These are phyloP conservation scores for Cyclospora cayetanensis DNA, from an alignment of 169 alveolate genomes.

Conservation along the genomic window DNA sequence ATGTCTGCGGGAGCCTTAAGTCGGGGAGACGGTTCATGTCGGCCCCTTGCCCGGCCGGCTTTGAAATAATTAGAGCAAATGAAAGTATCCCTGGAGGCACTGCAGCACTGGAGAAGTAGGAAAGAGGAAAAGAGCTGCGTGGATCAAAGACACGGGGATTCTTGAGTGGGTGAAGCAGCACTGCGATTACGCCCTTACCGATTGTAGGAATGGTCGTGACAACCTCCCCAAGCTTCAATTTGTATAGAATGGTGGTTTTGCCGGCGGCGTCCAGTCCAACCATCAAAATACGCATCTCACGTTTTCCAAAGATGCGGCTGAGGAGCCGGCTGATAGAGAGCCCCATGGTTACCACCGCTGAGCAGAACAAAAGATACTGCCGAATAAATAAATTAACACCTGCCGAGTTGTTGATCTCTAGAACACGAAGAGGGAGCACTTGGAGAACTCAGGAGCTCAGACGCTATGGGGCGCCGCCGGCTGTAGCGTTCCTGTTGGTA, in stretches of 20 bases:
- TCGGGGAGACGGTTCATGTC: background rate
- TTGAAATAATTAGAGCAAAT: background rate
- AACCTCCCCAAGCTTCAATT: conserved; percentile 96
- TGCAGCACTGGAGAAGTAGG: background rate
- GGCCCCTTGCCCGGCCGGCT: background rate
- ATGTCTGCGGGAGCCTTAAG: background rate
- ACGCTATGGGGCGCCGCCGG: conserved; percentile 35
- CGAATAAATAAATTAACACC: background rate
- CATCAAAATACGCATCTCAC: conserved; percentile 94
- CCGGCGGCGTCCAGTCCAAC: conserved; percentile 89
- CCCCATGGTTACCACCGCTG: conserved; percentile 73
- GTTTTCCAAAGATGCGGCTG: conserved; percentile 90
- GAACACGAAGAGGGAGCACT: background rate
- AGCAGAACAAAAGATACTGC: background rate
- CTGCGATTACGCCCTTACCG: conserved; percentile 84
- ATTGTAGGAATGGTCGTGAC: conserved; percentile 98
- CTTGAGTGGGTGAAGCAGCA: background rate
- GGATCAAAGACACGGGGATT: background rate
- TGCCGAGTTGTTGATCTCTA: background rate
- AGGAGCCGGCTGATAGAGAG: conserved; percentile 82
- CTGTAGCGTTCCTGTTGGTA: conserved; percentile 35
- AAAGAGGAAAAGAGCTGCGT: background rate
- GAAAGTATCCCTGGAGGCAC: background rate
- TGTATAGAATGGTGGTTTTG: conserved; percentile 97
- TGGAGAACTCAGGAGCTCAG: conserved; percentile 21